Conservation (phyloP, 2,329 filamentous ascomycete genomes). For the Purpureocillium lavendulum region DNA sequence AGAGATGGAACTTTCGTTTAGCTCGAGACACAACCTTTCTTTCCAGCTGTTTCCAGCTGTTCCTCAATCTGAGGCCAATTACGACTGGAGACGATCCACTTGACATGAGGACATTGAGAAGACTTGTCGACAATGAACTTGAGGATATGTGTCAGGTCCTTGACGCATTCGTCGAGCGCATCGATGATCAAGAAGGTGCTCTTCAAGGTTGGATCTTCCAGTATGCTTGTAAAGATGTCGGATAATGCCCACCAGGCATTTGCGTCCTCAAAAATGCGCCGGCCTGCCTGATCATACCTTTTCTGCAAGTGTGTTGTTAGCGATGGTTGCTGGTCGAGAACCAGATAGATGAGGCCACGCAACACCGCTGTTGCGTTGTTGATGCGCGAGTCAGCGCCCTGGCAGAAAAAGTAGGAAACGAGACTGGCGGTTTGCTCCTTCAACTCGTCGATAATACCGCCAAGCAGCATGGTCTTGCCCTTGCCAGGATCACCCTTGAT, state of each 20-base stretch:
- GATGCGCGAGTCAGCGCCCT: slow-evolving; percentile 24
- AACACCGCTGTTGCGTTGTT: slow-evolving; percentile 31
- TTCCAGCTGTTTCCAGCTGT: slow-evolving; percentile 13
- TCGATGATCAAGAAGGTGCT: slow-evolving; percentile 30
- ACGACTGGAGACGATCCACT: slow-evolving; percentile 36
- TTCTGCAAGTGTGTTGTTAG: slow-evolving; percentile 24
- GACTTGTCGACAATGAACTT: slow-evolving; percentile 18
- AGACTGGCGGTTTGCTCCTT: background rate
- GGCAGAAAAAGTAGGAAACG: slow-evolving; percentile 32
- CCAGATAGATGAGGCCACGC: slow-evolving; percentile 31
- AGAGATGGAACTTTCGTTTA: slow-evolving; percentile 24
- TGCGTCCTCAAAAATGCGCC: slow-evolving; percentile 26
- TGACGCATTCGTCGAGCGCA: slow-evolving; percentile 37
- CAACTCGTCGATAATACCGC: slow-evolving; percentile 17
- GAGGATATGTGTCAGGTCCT: slow-evolving; percentile 22
- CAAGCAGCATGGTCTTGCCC: slow-evolving; percentile 27
- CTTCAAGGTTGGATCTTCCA: slow-evolving; percentile 22
- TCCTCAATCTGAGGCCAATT: slow-evolving; percentile 28
- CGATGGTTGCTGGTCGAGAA: slow-evolving; percentile 22
- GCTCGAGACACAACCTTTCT: slow-evolving; percentile 22
- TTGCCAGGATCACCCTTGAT: slow-evolving; percentile 25
- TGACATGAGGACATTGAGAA: slow-evolving; percentile 16
- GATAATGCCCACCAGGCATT: slow-evolving; percentile 28
- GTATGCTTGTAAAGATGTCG: slow-evolving; percentile 27
- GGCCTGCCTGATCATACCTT: slow-evolving; percentile 23